Conservation (phyloP, 371 early-diverging fungal species). For the Rhizopus delemar region DNA sequence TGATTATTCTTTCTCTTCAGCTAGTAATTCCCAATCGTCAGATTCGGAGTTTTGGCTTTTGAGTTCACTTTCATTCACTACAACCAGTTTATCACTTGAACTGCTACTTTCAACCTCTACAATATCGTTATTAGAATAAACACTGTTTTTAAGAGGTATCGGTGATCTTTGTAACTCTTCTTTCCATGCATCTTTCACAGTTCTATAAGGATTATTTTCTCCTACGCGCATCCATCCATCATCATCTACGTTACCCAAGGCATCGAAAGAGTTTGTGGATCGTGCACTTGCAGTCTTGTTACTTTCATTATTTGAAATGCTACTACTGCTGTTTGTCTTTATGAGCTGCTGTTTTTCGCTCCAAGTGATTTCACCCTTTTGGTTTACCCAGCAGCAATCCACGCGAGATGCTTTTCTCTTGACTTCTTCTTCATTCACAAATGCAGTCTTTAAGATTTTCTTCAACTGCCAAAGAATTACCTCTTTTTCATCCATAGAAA, state of each 20-base stretch:
- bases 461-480: conserved; percentile 49
- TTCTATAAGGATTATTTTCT: conserved; percentile 21
- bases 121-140: not conserved
- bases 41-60: not conserved
- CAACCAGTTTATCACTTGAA: not conserved
- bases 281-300: not conserved
- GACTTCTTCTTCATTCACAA: conserved; percentile 15
- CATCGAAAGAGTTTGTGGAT: conserved; percentile 27
- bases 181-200: conserved; percentile 18
- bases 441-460: conserved; percentile 36
- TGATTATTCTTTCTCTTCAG: not conserved
- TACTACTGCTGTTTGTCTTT: not conserved
- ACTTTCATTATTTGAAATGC: not conserved
- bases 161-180: not conserved
- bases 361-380: conserved; percentile 54
- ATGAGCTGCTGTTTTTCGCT: conserved; percentile 27
- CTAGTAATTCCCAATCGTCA: not conserved
- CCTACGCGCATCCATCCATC: conserved; percentile 38
- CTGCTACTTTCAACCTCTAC: not conserved
- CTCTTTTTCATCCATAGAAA: conserved; percentile 56
- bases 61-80: not conserved
- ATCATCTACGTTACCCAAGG: conserved; percentile 24
- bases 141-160: not conserved
- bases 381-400: conserved; percentile 65
- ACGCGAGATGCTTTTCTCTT: conserved; percentile 47